Percentiles rank a stretch among this genome's conserved stretches.
phyloP scores from a whole-genome alignment of 1,284 basidiomycete genomes.

The Cutaneotrichosporon daszewskae region DNA sequence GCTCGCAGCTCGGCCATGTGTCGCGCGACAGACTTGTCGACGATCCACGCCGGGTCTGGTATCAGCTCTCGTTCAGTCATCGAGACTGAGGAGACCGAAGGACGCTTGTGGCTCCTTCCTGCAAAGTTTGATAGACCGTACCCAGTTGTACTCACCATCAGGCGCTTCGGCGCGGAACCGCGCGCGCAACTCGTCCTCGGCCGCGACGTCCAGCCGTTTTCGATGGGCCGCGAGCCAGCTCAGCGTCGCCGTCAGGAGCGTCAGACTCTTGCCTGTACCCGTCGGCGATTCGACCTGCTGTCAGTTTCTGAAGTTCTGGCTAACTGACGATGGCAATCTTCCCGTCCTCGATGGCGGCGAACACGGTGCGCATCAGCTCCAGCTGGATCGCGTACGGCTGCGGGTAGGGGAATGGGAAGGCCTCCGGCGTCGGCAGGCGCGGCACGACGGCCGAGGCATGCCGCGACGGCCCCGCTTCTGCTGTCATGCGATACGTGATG shows the following conservation, averaged over 20 bases:
- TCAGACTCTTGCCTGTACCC: conserved; percentile 86
- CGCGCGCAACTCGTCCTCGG: conserved; percentile 25
- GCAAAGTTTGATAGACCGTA: background rate
- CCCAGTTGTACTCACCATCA: conserved; percentile 27
- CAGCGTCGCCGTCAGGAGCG: conserved; percentile 68
- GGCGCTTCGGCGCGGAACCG: conserved; percentile 34
- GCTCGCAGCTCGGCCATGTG: conserved; percentile 60
- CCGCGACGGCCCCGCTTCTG: background rate
- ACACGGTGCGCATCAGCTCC: conserved; percentile 83
- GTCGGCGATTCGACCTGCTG: conserved; percentile 68
- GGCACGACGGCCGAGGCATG: no score
- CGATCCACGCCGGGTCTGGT: conserved; percentile 69
- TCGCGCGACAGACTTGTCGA: conserved; percentile 66
- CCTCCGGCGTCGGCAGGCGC: conserved; percentile 54
- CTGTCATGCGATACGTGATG: no score
- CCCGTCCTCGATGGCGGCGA: conserved; percentile 65
- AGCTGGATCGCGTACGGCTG: conserved; percentile 82
- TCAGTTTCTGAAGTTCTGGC: background rate
- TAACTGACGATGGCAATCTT: conserved; percentile 62
- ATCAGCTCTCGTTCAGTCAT: conserved; percentile 1
- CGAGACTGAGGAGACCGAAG: background rate
- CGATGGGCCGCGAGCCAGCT: conserved; percentile 63
- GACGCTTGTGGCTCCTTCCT: background rate
- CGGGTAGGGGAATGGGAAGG: conserved; percentile 73
- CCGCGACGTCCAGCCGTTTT: conserved; percentile 25